A percentile compares a stretch with the other conserved stretches of the same genome.
Conservation (phyloP, 495 filamentous ascomycete genomes). For the Hypoxylon crocopeplum region DNA sequence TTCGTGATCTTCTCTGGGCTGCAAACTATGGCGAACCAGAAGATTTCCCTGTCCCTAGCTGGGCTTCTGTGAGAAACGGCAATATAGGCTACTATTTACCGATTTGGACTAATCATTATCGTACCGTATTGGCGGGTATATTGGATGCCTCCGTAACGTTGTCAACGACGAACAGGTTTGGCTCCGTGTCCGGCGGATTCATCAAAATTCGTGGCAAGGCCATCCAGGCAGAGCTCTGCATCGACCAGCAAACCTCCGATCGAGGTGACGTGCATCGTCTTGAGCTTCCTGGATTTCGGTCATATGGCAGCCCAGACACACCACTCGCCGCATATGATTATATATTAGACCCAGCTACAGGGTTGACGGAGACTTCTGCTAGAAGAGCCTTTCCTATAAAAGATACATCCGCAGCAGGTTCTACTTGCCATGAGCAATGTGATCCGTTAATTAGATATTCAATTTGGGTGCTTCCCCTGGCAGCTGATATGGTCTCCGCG, state of each 20-base stretch:
- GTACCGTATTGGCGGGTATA: conserved; percentile 13
- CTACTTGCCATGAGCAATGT: not conserved
- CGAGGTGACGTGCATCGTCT: not conserved
- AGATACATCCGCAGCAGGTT: not conserved
- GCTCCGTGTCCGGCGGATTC: not conserved
- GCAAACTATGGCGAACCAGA: no score
- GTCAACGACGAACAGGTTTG: not conserved
- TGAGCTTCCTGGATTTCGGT: not conserved
- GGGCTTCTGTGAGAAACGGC: no score
- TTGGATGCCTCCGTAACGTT: not conserved
- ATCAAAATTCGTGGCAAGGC: not conserved
- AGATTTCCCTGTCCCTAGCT: no score
- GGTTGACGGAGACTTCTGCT: not conserved
- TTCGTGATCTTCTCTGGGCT: no score
- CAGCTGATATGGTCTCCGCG: not conserved
- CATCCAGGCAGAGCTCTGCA: no score
- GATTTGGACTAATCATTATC: no score
- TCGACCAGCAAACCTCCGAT: no score
- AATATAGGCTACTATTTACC: no score
- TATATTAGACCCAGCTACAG: not conserved
- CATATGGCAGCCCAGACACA: not conserved
- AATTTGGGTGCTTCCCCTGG: not conserved
- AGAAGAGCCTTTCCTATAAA: not conserved
- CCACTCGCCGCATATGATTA: not conserved
- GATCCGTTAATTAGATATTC: not conserved